Evolutionary conservation across 805 yeast genomes (phyloP), one percentile per base, ranked within the genome.

Genomic region (Metschnikowia kofuensis): DNA sequence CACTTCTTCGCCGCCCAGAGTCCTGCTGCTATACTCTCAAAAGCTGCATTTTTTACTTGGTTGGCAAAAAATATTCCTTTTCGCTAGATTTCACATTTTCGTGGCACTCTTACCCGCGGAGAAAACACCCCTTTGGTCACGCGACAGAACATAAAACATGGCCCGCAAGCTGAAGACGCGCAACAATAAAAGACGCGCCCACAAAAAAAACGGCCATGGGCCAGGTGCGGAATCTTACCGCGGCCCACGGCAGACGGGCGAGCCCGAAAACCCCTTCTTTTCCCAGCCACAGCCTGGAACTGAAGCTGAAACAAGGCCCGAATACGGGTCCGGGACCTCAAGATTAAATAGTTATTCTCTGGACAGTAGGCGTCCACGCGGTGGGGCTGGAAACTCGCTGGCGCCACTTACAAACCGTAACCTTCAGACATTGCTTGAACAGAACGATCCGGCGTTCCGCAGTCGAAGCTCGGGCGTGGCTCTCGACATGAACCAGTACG

Each of bases 361-460:
- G 27, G 42, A 48, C 13, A 35, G 35, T 5, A 38, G 45, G 15
- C 44, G 36, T 38, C 53, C 27, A 29, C 46, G 27, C 31, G 41
- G n/a, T 7, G 14, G 8, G 9, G 36, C 38, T 11, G n/a, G 36
- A 37, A 35, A 21, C n/a, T n/a, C 42, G 16, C 47, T 38, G 36
- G 57, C 53, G 42, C 77, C 77, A 10, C 58, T 73, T 28, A 73
- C 78, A 7, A 68, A 70, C 53, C 61, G 62, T 32, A 73, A 73
- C 49, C 58, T 73, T 21, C 68, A 65, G 50, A 60, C 56, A 15
- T 60, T 70, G 47, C 52, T 63, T 11, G 56, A 50, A 40, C 60
- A 55, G 32, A 48, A 37, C 34, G 48, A 39, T 35, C 48, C 46
- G 14, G 35, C 44, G 31, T 27, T 31, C 43, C 51, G 55, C 48